A percentile compares a stretch with the other conserved stretches of the same genome.
These are phyloP conservation scores for Ganoderma boninense DNA, from an alignment of 1,284 basidiomycete genomes.

Conservation along the genomic window DNA sequence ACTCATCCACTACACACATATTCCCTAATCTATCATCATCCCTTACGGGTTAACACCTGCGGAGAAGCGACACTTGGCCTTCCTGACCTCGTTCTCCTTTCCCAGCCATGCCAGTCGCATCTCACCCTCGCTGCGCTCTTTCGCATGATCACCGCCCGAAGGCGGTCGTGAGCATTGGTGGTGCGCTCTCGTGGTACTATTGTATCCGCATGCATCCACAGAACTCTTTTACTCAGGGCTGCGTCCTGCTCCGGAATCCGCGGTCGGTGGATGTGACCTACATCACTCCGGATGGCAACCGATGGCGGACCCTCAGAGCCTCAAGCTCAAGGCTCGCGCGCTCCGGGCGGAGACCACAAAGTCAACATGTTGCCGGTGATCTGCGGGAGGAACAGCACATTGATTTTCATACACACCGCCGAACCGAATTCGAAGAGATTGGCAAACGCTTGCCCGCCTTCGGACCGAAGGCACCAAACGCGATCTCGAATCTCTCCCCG, in stretches of 20 bases:
- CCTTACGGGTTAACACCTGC: neutral
- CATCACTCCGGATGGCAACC: neutral
- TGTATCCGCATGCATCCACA: neutral
- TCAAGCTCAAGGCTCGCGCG: neutral
- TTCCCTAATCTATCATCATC: constrained; percentile 1
- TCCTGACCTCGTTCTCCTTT: neutral
- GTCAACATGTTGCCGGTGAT: neutral
- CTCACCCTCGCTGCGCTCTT: neutral
- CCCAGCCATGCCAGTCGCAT: neutral
- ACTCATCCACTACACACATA: neutral
- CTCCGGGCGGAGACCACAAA: neutral
- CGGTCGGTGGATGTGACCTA: neutral
- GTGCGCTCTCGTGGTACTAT: neutral
- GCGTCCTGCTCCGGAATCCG: neutral
- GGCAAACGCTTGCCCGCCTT: neutral
- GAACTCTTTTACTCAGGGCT: neutral
- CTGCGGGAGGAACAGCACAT: neutral
- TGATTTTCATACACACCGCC: neutral
- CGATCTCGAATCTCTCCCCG: neutral
- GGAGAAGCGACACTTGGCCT: neutral
- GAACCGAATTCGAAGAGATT: neutral
- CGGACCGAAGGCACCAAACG: neutral
- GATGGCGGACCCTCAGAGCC: neutral
- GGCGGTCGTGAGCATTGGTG: neutral
- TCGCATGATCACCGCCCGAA: neutral